Percentiles rank a stretch among this genome's conserved stretches.
These are phyloP conservation scores for Aspergillus jensenii DNA, from an alignment of 2,329 filamentous ascomycete species.

Conservation along the genomic window DNA sequence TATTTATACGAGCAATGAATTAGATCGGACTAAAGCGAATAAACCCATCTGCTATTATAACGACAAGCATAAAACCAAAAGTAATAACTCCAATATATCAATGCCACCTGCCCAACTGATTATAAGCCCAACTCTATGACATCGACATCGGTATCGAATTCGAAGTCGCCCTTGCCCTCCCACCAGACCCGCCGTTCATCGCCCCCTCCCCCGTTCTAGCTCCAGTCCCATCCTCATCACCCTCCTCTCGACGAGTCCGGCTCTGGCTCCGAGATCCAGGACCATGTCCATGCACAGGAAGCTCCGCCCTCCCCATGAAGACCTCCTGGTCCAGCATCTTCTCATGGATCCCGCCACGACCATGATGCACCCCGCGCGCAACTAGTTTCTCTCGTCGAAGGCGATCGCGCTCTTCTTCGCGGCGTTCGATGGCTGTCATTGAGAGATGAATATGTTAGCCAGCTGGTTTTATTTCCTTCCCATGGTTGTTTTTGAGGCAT, in stretches of 20 bases:
- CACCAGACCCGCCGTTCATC: background rate
- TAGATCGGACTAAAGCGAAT: background rate
- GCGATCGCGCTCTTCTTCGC: slow-evolving; percentile 27
- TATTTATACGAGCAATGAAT: background rate
- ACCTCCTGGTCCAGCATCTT: slow-evolving; percentile 25
- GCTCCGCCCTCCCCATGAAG: background rate
- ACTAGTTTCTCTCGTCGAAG: slow-evolving; percentile 5
- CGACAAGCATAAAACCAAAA: background rate
- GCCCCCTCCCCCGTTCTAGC: too few relatives aligned
- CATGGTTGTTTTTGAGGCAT: background rate
- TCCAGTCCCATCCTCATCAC: background rate
- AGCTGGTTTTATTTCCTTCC: background rate
- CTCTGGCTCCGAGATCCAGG: background rate
- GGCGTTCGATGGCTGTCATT: slow-evolving; percentile 26
- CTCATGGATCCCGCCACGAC: slow-evolving; percentile 24
- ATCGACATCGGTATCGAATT: background rate
- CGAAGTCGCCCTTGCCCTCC: background rate
- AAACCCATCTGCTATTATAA: background rate
- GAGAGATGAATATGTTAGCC: background rate
- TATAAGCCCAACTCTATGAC: background rate
- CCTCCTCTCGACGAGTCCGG: background rate
- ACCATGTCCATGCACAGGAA: slow-evolving; percentile 11
- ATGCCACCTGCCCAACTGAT: too few relatives aligned
- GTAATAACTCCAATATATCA: too few relatives aligned
- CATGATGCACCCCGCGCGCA: slow-evolving; percentile 21